Base-by-base conservation (phyloP, 805 yeast species). In the Lipomyces anomalus region DNA sequence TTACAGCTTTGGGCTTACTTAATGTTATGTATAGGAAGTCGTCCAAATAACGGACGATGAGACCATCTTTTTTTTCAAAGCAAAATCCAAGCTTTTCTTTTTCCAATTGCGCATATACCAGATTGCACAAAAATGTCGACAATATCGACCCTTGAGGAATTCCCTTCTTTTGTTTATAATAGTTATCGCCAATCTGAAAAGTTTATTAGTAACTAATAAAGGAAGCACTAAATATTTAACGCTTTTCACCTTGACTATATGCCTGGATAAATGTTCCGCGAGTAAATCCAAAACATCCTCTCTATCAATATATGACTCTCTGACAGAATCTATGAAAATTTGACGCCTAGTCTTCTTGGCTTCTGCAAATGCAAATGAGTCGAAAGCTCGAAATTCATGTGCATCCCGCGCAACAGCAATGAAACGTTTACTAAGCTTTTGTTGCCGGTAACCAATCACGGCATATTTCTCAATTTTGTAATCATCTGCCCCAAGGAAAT, bases 91-190 rank as follows among this genome's bases (percentile, higher is more conserved):
- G 66, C 54, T 56, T 55, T 39, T 52, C 49, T 2, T 52, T 51
- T 7, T 83, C 72, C 24, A 89, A 59, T 1, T 72, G 68, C 57
- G 83, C 87, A 56, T 83, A 82, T 0, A 84, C 74, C 1, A 87
- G 52, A 52, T 87, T 85, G 52, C 95, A 87, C 29, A 89, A 69
- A 4, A 80, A 67, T 1, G 84, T 74, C 46, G 95, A 90, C 3
- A 88, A 62, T 1, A 81, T 79, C 5, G 86, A 76, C 0, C 97
- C 97, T 65, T 89, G 97, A 43, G 82, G 88, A 0, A 90, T 70
- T 0, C 97, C 97, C 6, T 67, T 62, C 35, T 66, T 75, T 47
- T 95, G 67, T n/a, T 61, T 58, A 57, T 69, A 75, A 2, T 67
- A 62, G 5, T 56, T 50, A 0, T 62, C 57, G 3, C 67, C 66